A percentile compares a stretch with the other conserved stretches of the same genome.
phyloP scores from a whole-genome alignment of 345 rosid species.

The Linum tenue region DNA sequence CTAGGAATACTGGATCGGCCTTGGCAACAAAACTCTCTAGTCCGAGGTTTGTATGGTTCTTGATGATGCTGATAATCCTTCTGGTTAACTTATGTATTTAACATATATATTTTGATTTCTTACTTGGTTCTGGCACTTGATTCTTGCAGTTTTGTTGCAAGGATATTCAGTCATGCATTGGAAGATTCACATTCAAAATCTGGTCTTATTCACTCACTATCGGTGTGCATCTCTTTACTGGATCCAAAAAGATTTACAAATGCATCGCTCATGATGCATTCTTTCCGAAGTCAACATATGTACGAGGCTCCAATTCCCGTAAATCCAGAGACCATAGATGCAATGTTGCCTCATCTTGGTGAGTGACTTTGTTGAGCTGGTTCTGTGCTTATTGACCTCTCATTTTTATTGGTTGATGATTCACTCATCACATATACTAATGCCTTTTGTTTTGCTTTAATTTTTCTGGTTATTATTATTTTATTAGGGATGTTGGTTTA shows the following conservation, averaged over 20 bases:
- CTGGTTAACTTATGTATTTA: background rate
- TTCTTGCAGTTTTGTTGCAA: conserved; percentile 65
- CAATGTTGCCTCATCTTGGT: conserved; percentile 94
- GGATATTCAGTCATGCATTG: conserved; percentile 88
- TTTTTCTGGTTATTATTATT: too few relatives aligned
- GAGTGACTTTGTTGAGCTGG: background rate
- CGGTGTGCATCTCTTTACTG: conserved; percentile 90
- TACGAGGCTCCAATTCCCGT: conserved; percentile 66
- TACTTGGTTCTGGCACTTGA: background rate
- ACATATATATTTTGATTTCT: background rate
- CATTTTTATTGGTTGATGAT: too few relatives aligned
- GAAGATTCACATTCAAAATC: conserved; percentile 86
- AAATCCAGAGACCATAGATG: conserved; percentile 71
- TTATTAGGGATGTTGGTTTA: too few relatives aligned
- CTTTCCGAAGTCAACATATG: conserved; percentile 73
- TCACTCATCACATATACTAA: too few relatives aligned
- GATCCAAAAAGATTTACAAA: conserved; percentile 80
- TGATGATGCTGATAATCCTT: background rate
- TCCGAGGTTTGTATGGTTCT: conserved; percentile 48
- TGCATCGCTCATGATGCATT: conserved; percentile 61
- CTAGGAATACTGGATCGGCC: conserved; percentile 85
- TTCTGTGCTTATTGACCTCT: too few relatives aligned
- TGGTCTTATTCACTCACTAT: conserved; percentile 83
- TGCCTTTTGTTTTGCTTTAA: too few relatives aligned
- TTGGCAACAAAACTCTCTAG: conserved; percentile 82